phyloP scores from a whole-genome alignment of 805 yeast species.

The Yueomyces sp. region DNA sequence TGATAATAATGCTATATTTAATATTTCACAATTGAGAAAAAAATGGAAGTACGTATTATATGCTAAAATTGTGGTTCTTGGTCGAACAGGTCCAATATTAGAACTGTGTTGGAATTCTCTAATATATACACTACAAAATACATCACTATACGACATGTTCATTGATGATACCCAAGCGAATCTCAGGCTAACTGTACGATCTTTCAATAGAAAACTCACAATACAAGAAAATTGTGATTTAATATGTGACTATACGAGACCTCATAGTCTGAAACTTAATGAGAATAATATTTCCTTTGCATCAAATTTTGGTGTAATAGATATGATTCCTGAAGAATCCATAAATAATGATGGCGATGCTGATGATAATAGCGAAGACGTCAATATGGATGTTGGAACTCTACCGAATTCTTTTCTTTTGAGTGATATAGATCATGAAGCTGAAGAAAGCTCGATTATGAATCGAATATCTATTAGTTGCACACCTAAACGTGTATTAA shows the following conservation, averaged over 20 bases:
- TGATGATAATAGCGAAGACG: constrained; percentile 16
- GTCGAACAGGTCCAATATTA: constrained; percentile 70
- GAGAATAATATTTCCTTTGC: constrained; percentile 27
- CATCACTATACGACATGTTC: constrained; percentile 53
- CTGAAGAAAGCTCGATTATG: constrained; percentile 53
- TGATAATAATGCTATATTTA: constrained; percentile 2
- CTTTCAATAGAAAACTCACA: constrained; percentile 36
- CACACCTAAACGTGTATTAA: constrained; percentile 22
- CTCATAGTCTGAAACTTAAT: constrained; percentile 25
- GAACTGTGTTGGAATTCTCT: constrained; percentile 66
- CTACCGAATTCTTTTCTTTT: constrained; percentile 3
- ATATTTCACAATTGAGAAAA: constrained; percentile 15
- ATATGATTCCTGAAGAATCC: constrained; percentile 25
- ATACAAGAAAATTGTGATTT: constrained; percentile 37
- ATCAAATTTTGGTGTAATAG: constrained; percentile 48
- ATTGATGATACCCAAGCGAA: constrained; percentile 33
- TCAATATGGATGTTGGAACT: constrained; percentile 17
- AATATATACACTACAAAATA: constrained; percentile 44
- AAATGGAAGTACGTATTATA: constrained; percentile 45
- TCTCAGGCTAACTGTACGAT: constrained; percentile 33
- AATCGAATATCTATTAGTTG: constrained; percentile 37
- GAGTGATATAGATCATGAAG: constrained; percentile 48
- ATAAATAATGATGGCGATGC: constrained; percentile 11
- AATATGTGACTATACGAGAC: constrained; percentile 35
- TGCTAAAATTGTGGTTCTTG: constrained; percentile 63